Evolutionary conservation across 352 stramenopile species (phyloP).

Genomic region (Globisporangium iwayamae): DNA sequence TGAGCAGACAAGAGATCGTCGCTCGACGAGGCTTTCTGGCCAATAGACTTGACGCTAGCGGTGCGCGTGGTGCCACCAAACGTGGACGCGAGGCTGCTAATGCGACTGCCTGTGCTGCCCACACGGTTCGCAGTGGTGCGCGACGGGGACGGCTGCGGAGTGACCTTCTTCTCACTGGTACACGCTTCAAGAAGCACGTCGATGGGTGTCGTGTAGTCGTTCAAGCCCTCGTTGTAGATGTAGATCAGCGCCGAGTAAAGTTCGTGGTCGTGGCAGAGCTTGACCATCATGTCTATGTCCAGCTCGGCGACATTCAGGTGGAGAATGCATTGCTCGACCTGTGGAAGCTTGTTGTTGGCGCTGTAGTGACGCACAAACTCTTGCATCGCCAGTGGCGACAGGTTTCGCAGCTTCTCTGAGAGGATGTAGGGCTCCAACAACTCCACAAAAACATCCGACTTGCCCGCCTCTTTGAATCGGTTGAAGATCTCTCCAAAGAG

Average conservation of each 20-base stretch:
- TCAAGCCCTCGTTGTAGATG: conserved; percentile 92
- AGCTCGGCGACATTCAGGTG: conserved; percentile 93
- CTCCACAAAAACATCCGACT: conserved; percentile 90
- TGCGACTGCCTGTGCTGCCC: conserved; percentile 36
- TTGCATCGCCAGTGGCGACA: conserved; percentile 91
- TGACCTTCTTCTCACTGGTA: conserved; percentile 41
- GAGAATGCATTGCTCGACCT: conserved; percentile 93
- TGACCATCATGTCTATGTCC: conserved; percentile 93
- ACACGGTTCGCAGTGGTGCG: conserved; percentile 11
- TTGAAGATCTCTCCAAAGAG: conserved; percentile 88
- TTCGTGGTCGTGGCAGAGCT: conserved; percentile 88
- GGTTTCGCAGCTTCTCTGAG: conserved; percentile 89
- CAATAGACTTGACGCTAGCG: conserved; percentile 26
- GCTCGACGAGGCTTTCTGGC: conserved; percentile 22
- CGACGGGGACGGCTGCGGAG: conserved; percentile 10
- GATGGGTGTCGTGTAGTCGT: conserved; percentile 92
- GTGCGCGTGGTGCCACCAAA: conserved; percentile 55
- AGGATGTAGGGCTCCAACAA: conserved; percentile 94
- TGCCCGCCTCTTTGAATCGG: conserved; percentile 76
- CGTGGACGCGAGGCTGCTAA: conserved; percentile 58
- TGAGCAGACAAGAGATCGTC: conserved; percentile 52
- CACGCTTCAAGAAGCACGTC: conserved; percentile 85
- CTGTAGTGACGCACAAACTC: conserved; percentile 93
- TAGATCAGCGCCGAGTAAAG: conserved; percentile 94
- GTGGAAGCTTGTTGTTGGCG: conserved; percentile 77